Evolutionary conservation across 2,329 filamentous ascomycete species (phyloP).

Genomic region (Kalmusia sp.): DNA sequence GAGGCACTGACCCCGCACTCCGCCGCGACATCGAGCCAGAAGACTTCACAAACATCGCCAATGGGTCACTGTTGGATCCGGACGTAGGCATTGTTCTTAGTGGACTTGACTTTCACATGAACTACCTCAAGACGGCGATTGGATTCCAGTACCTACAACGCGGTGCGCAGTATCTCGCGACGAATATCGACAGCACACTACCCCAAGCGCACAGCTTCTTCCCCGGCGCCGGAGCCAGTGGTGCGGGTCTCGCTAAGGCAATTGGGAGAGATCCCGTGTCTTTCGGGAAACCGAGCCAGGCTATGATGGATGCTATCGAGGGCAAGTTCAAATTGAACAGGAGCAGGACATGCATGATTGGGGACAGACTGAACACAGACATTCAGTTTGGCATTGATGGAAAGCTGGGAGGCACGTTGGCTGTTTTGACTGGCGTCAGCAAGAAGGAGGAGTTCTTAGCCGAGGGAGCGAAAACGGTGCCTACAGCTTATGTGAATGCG

Average conservation of each 20-base stretch:
- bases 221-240: slow-evolving; percentile 86
- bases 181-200: slow-evolving; percentile 90
- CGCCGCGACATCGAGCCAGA: slow-evolving; percentile 79
- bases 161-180: slow-evolving; percentile 88
- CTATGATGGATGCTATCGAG: slow-evolving; percentile 99
- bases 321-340: slow-evolving; percentile 92
- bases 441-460: slow-evolving; percentile 84
- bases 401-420: slow-evolving; percentile 86
- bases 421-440: slow-evolving; percentile 87
- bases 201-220: slow-evolving; percentile 84
- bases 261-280: slow-evolving; percentile 72
- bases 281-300: slow-evolving; percentile 93
- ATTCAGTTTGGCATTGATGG: slow-evolving; percentile 95
- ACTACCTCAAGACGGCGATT: slow-evolving; percentile 88
- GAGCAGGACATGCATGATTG: slow-evolving; percentile 89
- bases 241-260: slow-evolving; percentile 74
- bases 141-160: slow-evolving; percentile 85
- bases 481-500: slow-evolving; percentile 83
- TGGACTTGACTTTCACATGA: slow-evolving; percentile 92
- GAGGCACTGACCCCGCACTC: slow-evolving; percentile 82
- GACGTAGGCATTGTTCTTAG: slow-evolving; percentile 89
- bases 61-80: slow-evolving; percentile 78
- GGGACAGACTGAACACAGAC: slow-evolving; percentile 92
- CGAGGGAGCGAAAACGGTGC: slow-evolving; percentile 71
- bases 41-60: slow-evolving; percentile 80